These are phyloP conservation scores for Gastrolobium bilobum DNA, from an alignment of 306 rosid genomes.

Conservation along the genomic window DNA sequence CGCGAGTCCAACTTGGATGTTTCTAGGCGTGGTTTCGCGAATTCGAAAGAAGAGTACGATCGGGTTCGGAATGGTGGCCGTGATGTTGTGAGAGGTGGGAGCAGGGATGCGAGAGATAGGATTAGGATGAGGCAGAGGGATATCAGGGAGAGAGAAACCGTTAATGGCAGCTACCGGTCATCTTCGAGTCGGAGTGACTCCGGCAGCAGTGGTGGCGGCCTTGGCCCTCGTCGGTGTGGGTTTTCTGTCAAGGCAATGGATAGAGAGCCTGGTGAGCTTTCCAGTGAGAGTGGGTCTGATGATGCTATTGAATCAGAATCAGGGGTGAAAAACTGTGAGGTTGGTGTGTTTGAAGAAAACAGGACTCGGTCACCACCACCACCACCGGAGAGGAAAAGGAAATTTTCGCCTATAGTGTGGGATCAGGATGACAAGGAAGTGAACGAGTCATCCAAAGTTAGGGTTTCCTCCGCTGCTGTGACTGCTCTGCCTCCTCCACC, in stretches of 20 bases:
- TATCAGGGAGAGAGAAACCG: constrained; percentile 64
- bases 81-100: constrained; percentile 63
- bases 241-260: constrained; percentile 64
- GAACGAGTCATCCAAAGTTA: constrained; percentile 55
- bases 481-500: constrained; percentile 66
- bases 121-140: constrained; percentile 71
- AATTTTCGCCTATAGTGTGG: constrained; percentile 94
- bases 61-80: constrained; percentile 63
- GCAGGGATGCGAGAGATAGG: constrained; percentile 68
- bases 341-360: constrained; percentile 56
- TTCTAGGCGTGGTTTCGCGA: constrained; percentile 53
- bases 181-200: constrained; percentile 81
- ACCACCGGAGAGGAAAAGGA: constrained; percentile 74
- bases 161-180: constrained; percentile 64
- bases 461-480: constrained; percentile 47
- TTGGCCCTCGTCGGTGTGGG: constrained; percentile 69
- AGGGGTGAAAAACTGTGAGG: constrained; percentile 53
- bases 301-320: constrained; percentile 77
- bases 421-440: constrained; percentile 83
- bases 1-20: constrained; percentile 74
- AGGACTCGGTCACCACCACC: constrained; percentile 51
- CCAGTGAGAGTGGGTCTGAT: constrained; percentile 96
- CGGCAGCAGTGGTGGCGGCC: constrained; percentile 64
- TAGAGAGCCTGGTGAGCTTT: constrained; percentile 95
- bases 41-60: constrained; percentile 74